Base-by-base conservation (phyloP, 2,329 filamentous ascomycete species). In the Phialophora tarda region DNA sequence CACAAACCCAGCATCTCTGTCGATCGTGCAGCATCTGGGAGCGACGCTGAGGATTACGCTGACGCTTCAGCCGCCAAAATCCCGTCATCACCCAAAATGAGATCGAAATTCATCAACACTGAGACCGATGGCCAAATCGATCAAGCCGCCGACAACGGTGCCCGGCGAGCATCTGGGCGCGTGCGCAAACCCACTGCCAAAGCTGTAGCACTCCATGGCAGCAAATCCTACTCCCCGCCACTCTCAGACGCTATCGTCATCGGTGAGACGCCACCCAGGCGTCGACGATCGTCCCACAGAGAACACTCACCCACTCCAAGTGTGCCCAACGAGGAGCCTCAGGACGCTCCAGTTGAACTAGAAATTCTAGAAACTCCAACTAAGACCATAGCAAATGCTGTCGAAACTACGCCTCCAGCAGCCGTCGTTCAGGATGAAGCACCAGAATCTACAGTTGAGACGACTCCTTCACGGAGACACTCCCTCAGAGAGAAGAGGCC, bases 121-220 rank as follows among this genome's bases (percentile, higher is more conserved):
- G 24, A 6, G 34, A 59, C 3, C 5, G 23, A 58, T 23, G 50
- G 41, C 21, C 17, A 32, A 7, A 56, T 41, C n/a, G 7, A 41
- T 21, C 26, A 48, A 21, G 24, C 48, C 26, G 23, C 8, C 44
- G 47, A 62, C 17, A 21, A 24, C 47, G 61, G 44, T 1, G 23
- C 8, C 51, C 65, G 65, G 32, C 62, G 66, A 54, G 41, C 65
- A 28, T 69, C 66, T 48, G 65, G 64, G 14, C 69, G 69, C 14
- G 32, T 65, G 8, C 59, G 69, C 38, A 71, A 71, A 44, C 69
- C 57, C 23, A 71, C 66, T 12, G 69, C 62, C 54, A 71, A 71
- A 66, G 66, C 66, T 50, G 66, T 66, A 53, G 69, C 66, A 11
- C 59, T 69, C 11, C 30, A 57, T 65, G 59, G 44, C 55, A 53